Base-by-base conservation (phyloP, 805 yeast species). In the Cyberlindnera nakhonratchasimensis region DNA sequence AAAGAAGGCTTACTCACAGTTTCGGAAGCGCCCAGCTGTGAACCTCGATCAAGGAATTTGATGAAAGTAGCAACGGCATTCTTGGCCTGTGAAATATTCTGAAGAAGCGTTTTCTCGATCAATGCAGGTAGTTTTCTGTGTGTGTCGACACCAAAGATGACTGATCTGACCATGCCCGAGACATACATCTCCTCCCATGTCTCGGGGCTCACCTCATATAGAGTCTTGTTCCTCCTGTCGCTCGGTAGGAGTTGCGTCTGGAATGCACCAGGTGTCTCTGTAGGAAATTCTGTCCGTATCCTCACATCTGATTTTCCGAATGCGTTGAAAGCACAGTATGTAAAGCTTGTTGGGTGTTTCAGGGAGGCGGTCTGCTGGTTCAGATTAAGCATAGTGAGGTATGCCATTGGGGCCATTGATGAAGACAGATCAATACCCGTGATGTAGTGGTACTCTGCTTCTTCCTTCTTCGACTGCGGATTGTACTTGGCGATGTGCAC, bases 281-380 rank as follows among this genome's bases (percentile, higher is more conserved):
- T 77, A 0, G 85, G 83, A 47, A 79, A 74, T 34, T 71, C 69
- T 16, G 77, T 73, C 55, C 79, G 60, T 52, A 88, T 78, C 17
- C 96, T 70, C 29, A 90, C 65, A 60, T 91, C 99, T 5, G 82
- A 74, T 42, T 73, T 74, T 3, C 40, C 29, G 55, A 93, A 86
- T 16, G 82, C 72, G 61, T 93, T 90, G 66, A 80, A 87, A 13
- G 80, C 63, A 60, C 88, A 82, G 50, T 71, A 79, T 0, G 87
- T 80, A 18, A 63, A 59, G 18, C 60, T 57, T 26, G 54, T 57
- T 10, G 59, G 58, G 29, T 56, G 58, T 19, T 57, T 58, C 14
- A 44, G 34, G 9, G 54, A 40, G 5, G 50, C 49, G 7, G 34
- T 31, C 10, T 50, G 29, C 6, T 55, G 55, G 23, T 51, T 57